These are phyloP conservation scores for Botrytis aclada DNA, from an alignment of 2,329 filamentous ascomycete species.

Conservation along the genomic window DNA sequence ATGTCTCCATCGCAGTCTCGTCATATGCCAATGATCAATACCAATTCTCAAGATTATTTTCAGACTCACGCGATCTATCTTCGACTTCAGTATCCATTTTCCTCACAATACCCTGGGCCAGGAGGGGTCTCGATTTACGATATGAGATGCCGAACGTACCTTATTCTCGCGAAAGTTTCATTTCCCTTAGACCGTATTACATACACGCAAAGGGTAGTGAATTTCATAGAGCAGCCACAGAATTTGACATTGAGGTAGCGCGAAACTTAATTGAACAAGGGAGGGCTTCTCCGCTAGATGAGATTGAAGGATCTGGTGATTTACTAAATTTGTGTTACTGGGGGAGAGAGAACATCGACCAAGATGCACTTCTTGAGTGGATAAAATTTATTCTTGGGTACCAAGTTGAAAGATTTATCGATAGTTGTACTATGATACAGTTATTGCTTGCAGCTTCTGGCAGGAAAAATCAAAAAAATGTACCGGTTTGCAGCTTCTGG, in stretches of 20 bases:
- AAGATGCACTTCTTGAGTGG: background rate
- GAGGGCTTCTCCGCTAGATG: background rate
- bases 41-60: background rate
- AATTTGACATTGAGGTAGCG: background rate
- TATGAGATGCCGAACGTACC: background rate
- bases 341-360: accelerated
- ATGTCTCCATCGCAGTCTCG: background rate
- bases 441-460: too few species aligned
- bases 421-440: too few species aligned
- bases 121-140: background rate
- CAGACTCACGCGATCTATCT: background rate
- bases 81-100: background rate
- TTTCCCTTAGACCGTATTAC: background rate
- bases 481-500: too few species aligned
- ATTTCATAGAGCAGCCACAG: background rate
- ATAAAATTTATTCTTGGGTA: background rate
- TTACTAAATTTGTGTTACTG: background rate
- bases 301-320: accelerated
- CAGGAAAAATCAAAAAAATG: too few species aligned
- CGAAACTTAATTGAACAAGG: background rate
- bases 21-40: background rate
- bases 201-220: background rate
- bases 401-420: background rate
- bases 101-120: background rate
- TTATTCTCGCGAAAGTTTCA: background rate